These are phyloP conservation scores for Cenchrus fungigraminus DNA, from an alignment of 176 grass and related monocot genomes.

Conservation along the genomic window DNA sequence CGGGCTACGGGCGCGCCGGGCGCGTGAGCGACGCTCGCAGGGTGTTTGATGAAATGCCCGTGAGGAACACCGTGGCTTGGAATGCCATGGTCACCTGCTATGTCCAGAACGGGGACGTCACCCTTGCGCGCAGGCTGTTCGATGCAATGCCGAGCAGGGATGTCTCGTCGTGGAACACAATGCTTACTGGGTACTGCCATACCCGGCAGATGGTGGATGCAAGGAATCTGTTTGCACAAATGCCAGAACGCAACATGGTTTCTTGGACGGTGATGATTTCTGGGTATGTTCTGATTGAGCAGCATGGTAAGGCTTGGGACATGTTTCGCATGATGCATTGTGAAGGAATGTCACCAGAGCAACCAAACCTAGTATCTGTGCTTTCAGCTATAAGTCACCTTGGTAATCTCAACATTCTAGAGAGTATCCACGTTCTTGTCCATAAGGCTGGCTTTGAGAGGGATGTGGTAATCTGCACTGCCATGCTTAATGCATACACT, in stretches of 20 bases:
- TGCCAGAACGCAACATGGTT: slow-evolving; percentile 54
- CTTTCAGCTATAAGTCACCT: slow-evolving; percentile 54
- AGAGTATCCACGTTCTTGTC: slow-evolving; percentile 46
- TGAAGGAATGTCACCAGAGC: slow-evolving; percentile 54
- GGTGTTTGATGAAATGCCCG: slow-evolving; percentile 62
- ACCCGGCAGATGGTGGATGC: slow-evolving; percentile 55
- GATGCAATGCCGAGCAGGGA: slow-evolving; percentile 58
- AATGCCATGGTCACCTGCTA: slow-evolving; percentile 71
- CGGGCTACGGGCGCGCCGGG: slow-evolving; percentile 42
- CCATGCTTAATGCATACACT: slow-evolving; percentile 64
- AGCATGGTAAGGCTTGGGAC: slow-evolving; percentile 54
- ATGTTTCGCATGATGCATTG: slow-evolving; percentile 54
- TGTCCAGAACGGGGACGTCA: slow-evolving; percentile 55
- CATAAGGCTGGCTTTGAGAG: slow-evolving; percentile 62
- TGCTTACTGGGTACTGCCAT: slow-evolving; percentile 76
- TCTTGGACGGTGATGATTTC: slow-evolving; percentile 74
- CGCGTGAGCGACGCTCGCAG: slow-evolving; percentile 47
- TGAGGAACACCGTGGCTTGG: slow-evolving; percentile 56
- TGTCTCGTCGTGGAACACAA: slow-evolving; percentile 65
- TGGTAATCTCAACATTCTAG: slow-evolving; percentile 38
- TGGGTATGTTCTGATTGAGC: slow-evolving; percentile 65
- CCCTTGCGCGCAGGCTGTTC: slow-evolving; percentile 52
- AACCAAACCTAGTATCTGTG: slow-evolving; percentile 51
- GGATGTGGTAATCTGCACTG: slow-evolving; percentile 62
- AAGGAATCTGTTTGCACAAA: slow-evolving; percentile 46